Evolutionary conservation across 1,284 basidiomycete genomes (phyloP), one percentile per base, ranked within the genome.

Genomic region (Gymnopus androsaceus): DNA sequence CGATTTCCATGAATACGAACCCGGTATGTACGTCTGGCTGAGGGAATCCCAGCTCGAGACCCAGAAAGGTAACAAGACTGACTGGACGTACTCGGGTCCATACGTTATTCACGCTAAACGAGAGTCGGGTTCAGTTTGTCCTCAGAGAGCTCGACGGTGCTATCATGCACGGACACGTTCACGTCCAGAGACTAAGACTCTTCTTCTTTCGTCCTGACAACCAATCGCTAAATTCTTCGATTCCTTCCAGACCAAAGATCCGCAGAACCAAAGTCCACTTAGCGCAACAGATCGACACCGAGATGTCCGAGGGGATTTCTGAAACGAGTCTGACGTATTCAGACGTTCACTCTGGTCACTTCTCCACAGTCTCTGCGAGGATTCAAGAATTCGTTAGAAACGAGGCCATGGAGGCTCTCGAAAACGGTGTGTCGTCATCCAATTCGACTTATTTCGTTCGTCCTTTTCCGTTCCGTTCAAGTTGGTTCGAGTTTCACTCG

Each of bases 21-120:
- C 4, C 23, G 50, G 50, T 6, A 51, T 51, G 50, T 25, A 67
- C 61, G 70, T 73, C 0, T 61, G 69, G 8, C 30, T 68, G 0
- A 65, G 68, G 6, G 66, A 74, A 55, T 67, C 69, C 0, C 63
- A 71, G 34, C 57, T 73, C 3, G 65, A 69, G 42, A 66, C 65
- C 3, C 12, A 30, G 5, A 21, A 48, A n/a, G 53, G 53, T 4
- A 27, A 17, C 8, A 55, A 66, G n/a, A 36, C 27, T 15, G 23
- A 31, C 6, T 42, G 38, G 40, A 53, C 42, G 17, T 53, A 53
- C 21, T 53, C 42, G 14, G 51, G 51, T 7, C 55, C 55, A 2
- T 56, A 56, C 28, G 45, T 56, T 19, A 47, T 56, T 4, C 55
- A 56, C 42, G 50, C 45, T n/a, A 56, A 56, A 21, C 30, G 44